phyloP scores from a whole-genome alignment of 495 filamentous ascomycete species.

The Trichoderma gamsii region DNA sequence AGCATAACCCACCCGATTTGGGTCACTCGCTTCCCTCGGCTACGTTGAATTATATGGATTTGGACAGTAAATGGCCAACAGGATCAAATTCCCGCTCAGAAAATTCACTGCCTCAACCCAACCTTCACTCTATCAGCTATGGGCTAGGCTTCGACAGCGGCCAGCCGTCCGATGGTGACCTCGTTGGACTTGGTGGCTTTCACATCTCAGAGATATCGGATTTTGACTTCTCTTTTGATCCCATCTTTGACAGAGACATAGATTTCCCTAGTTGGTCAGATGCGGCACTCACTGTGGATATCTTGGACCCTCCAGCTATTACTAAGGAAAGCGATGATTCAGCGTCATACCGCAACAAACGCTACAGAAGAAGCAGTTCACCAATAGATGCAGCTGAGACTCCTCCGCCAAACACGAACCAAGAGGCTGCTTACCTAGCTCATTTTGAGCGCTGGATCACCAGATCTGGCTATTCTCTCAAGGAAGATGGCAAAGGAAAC shows the following conservation, averaged over 20 bases:
- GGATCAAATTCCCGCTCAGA: background rate
- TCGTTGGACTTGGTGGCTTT: constrained; percentile 15
- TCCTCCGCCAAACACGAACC: background rate
- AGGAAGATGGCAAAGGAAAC: constrained; percentile 20
- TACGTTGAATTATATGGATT: background rate
- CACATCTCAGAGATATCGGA: constrained; percentile 19
- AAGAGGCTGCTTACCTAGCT: background rate
- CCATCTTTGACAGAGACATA: background rate
- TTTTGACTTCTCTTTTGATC: constrained; percentile 20
- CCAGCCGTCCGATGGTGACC: background rate
- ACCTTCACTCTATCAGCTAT: background rate
- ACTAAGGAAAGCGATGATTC: background rate
- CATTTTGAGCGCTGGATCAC: background rate
- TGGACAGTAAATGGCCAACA: background rate
- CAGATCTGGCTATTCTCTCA: constrained; percentile 15
- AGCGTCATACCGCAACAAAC: background rate
- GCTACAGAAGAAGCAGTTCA: background rate
- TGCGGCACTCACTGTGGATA: background rate
- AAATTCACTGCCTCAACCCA: background rate
- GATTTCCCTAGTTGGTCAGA: background rate
- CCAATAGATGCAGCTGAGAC: background rate
- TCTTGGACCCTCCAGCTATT: background rate
- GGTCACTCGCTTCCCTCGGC: background rate
- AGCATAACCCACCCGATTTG: background rate
- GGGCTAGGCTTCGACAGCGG: background rate